Conservation (phyloP, 1,139 yeast species). For the Yamadazyma buinensis region DNA sequence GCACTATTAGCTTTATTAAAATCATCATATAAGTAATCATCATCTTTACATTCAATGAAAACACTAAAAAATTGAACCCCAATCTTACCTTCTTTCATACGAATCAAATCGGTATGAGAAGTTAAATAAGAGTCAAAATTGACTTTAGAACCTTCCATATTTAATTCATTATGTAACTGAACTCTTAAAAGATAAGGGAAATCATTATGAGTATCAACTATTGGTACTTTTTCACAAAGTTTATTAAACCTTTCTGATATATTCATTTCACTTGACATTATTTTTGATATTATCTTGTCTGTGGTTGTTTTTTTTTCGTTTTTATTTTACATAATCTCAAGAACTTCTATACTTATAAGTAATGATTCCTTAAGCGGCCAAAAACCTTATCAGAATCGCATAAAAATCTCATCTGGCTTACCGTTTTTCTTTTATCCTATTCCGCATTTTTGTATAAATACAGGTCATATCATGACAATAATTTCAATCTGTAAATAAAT, state of each 20-base stretch:
- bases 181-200: slow-evolving; percentile 41
- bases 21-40: slow-evolving; percentile 33
- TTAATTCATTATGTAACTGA: slow-evolving; percentile 41
- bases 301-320: too few species aligned
- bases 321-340: too few species aligned
- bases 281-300: neutral
- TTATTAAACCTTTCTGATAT: slow-evolving; percentile 4
- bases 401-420: too few species aligned
- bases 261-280: neutral
- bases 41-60: slow-evolving; percentile 41
- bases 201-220: slow-evolving; percentile 49
- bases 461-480: too few species aligned
- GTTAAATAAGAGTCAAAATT: slow-evolving; percentile 10
- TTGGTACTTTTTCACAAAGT: slow-evolving; percentile 19
- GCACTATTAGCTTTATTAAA: slow-evolving; percentile 37
- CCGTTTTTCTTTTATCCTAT: too few species aligned
- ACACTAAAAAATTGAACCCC: slow-evolving; percentile 48
- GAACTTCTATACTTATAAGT: too few species aligned
- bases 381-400: too few species aligned
- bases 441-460: too few species aligned
- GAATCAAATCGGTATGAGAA: slow-evolving; percentile 38
- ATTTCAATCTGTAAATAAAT: too few species aligned
- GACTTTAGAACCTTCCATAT: slow-evolving; percentile 12
- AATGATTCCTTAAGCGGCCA: too few species aligned
- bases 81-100: slow-evolving; percentile 34